Evolutionary conservation across 108 stramenopile genomes (phyloP).

Genomic region (Parietichytrium sp.): DNA sequence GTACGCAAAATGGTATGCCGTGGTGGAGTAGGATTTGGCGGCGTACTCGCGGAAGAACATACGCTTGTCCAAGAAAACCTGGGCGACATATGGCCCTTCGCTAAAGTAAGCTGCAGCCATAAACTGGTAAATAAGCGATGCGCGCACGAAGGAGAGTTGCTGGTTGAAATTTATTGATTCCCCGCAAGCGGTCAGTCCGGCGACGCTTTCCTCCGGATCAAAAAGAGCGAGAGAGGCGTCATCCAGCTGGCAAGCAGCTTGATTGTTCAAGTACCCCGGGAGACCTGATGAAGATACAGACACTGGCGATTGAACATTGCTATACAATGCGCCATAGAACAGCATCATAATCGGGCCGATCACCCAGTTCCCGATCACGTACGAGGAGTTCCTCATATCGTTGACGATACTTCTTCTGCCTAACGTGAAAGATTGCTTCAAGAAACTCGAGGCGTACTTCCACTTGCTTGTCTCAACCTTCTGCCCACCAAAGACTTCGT

Average conservation of each 20-base stretch:
- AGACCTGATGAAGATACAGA: background rate
- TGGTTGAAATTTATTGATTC: background rate
- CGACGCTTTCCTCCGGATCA: background rate
- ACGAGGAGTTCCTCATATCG: constrained; percentile 34
- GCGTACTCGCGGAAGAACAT: constrained; percentile 37
- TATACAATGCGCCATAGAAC: constrained; percentile 18
- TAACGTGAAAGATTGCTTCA: constrained; percentile 1
- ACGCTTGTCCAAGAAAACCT: constrained; percentile 24
- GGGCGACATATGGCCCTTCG: constrained; percentile 16
- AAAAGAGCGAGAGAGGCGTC: background rate
- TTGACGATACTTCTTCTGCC: background rate
- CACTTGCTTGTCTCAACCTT: background rate
- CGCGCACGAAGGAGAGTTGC: constrained; percentile 19
- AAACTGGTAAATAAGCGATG: constrained; percentile 24
- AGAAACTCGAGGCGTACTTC: background rate
- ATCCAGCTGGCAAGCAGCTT: background rate
- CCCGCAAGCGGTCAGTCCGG: background rate
- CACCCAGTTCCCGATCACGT: constrained; percentile 36
- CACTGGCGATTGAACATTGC: constrained; percentile 1
- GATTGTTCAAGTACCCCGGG: background rate
- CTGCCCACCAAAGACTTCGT: background rate
- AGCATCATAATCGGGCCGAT: constrained; percentile 38
- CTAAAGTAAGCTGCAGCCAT: constrained; percentile 29
- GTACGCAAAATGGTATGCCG: background rate
- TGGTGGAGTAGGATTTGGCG: background rate